These are phyloP conservation scores for Raddia guianensis DNA, from an alignment of 176 grass and related monocot genomes.

Conservation along the genomic window DNA sequence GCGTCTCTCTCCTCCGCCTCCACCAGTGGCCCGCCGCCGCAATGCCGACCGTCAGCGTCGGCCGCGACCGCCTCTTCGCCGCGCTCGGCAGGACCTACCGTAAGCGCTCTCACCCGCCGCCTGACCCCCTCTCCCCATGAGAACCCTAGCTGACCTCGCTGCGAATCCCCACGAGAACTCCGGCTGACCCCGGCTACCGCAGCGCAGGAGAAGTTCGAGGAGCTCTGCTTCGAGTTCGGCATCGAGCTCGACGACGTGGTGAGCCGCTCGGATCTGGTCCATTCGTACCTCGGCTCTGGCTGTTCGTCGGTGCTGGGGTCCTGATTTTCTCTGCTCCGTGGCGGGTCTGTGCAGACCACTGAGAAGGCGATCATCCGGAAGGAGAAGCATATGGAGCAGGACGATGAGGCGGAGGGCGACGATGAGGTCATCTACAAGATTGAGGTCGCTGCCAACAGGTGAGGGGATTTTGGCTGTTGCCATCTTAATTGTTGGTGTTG, in stretches of 20 bases:
- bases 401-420: conserved; percentile 50
- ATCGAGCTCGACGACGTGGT: conserved; percentile 99
- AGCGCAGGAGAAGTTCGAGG: conserved; percentile 88
- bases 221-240: conserved; percentile 87
- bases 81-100: conserved; percentile 61
- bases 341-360: conserved; percentile 53
- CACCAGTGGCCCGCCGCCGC: neutral
- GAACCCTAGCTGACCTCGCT: neutral
- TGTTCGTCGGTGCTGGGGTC: neutral
- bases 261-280: conserved; percentile 14
- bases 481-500: neutral
- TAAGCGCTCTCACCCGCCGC: conserved; percentile 16
- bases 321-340: neutral
- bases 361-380: conserved; percentile 93
- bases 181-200: conserved; percentile 1
- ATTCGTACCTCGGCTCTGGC: too few relatives aligned
- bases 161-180: conserved; percentile 2
- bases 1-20: too few relatives aligned
- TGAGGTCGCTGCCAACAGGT: conserved; percentile 90
- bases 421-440: conserved; percentile 98
- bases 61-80: conserved; percentile 68
- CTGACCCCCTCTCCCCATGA: too few relatives aligned
- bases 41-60: conserved; percentile 78
- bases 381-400: conserved; percentile 83
- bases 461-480: neutral